Conservation (phyloP, 805 yeast genomes). For the Hanseniaspora lindneri region DNA sequence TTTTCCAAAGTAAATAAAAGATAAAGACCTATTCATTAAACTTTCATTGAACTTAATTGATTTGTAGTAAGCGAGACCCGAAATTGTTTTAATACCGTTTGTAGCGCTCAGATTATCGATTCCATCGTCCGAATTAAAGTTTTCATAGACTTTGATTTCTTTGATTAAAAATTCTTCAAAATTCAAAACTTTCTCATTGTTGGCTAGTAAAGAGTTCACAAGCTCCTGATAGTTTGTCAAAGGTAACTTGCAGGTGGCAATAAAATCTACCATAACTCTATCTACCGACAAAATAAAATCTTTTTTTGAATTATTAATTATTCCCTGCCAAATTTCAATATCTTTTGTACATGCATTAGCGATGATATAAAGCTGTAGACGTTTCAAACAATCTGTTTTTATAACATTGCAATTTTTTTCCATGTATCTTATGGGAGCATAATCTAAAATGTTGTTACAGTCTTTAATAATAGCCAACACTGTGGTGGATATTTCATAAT, state of each 20-base stretch:
- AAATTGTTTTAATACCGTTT: neutral
- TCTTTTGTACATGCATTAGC: neutral
- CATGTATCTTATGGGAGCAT: neutral
- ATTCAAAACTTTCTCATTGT: neutral
- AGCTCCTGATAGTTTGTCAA: neutral
- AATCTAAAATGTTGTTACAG: neutral
- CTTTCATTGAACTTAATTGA: neutral
- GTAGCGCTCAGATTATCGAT: neutral
- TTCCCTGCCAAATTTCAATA: neutral
- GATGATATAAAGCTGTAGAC: neutral
- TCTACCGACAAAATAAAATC: slow-evolving; percentile 5
- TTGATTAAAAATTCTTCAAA: neutral
- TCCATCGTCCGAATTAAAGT: neutral
- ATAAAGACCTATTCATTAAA: neutral
- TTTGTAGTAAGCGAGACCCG: neutral
- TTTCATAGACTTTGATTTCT: neutral
- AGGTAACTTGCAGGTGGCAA: neutral
- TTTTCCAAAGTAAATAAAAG: slow-evolving; percentile 1
- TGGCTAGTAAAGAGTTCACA: neutral
- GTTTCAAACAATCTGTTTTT: neutral
- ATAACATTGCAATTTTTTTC: neutral
- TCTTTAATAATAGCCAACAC: neutral
- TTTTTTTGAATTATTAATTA: neutral
- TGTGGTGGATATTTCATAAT: neutral
- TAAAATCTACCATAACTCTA: slow-evolving; percentile 2